A percentile compares a stretch with the other conserved stretches of the same genome.
Evolutionary conservation across 768 basidiomycete genomes (phyloP).

Genomic region (Trametes punicea): DNA sequence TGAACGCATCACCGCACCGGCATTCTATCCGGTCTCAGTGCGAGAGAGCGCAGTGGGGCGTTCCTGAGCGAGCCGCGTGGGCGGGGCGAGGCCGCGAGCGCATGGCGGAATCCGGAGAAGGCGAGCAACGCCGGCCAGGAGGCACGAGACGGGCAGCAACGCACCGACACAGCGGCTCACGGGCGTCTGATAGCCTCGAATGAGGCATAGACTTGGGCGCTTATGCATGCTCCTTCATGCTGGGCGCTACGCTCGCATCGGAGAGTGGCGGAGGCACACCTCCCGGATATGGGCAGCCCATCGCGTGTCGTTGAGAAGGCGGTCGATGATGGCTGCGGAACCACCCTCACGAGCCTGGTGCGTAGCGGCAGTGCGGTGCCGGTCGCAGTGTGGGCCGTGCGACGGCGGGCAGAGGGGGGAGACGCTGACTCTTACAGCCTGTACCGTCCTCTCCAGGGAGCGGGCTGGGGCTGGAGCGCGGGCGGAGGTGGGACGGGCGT

Average conservation of each 20-base stretch:
- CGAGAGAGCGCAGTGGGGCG: not conserved
- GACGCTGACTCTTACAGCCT: too few relatives aligned
- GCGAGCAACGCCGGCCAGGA: not conserved
- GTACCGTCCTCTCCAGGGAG: too few relatives aligned
- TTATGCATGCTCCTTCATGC: not conserved
- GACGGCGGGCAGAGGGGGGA: not conserved
- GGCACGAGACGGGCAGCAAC: not conserved
- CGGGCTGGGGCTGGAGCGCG: not conserved
- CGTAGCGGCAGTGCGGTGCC: not conserved
- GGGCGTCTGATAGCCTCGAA: not conserved
- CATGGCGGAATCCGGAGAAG: not conserved
- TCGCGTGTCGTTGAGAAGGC: conserved; percentile 1
- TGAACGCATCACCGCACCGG: too few relatives aligned
- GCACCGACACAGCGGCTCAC: not conserved
- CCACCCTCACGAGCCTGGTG: not conserved
- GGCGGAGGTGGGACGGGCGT: not conserved
- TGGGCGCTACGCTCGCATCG: not conserved
- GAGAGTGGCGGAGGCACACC: not conserved
- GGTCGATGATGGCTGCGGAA: conserved; percentile 6
- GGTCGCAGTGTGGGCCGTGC: not conserved
- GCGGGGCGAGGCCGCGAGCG: not conserved
- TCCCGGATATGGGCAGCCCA: not conserved
- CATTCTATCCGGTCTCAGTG: not conserved
- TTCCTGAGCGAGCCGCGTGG: not conserved
- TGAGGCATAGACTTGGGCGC: not conserved